A percentile compares a stretch with the other conserved stretches of the same genome.
Conservation (phyloP, 1,284 basidiomycete genomes). For the Trametes hirsuta region DNA sequence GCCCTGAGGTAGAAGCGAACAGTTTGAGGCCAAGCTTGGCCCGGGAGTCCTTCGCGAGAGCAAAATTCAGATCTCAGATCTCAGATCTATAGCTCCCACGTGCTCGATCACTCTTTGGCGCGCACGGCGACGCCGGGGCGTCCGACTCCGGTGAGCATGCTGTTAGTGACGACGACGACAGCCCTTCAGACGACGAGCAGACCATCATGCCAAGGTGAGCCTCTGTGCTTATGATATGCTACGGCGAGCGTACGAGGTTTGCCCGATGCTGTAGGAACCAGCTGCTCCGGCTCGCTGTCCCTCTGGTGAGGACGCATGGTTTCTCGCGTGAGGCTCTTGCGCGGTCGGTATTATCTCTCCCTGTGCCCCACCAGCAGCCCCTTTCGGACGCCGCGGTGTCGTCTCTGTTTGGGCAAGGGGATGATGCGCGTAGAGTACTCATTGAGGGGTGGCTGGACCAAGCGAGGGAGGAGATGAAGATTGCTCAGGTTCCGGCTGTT, state of each 20-base stretch:
- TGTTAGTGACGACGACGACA: neutral
- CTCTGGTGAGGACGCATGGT: conserved; percentile 64
- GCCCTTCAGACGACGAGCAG: neutral
- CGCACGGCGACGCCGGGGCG: neutral
- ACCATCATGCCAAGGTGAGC: conserved; percentile 16
- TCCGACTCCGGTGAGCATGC: neutral
- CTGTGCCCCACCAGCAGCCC: conserved; percentile 55
- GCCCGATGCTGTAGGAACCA: conserved; percentile 18
- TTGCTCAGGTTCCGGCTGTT: conserved; percentile 10
- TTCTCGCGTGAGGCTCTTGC: conserved; percentile 76
- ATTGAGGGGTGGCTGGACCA: conserved; percentile 72
- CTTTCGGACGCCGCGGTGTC: conserved; percentile 72
- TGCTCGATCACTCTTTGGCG: conserved; percentile 10
- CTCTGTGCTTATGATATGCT: neutral
- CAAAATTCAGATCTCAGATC: conserved; percentile 29
- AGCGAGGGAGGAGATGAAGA: conserved; percentile 57
- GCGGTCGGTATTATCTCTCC: conserved; percentile 58
- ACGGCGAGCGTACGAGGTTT: neutral
- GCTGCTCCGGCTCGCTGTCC: conserved; percentile 58
- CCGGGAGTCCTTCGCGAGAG: neutral
- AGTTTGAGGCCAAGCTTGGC: neutral
- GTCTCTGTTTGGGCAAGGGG: conserved; percentile 72
- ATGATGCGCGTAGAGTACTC: conserved; percentile 63
- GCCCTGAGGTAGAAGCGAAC: neutral
- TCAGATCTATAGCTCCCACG: conserved; percentile 18